phyloP scores from a whole-genome alignment of 257 asterid species.

The Ilex aquifolium region DNA sequence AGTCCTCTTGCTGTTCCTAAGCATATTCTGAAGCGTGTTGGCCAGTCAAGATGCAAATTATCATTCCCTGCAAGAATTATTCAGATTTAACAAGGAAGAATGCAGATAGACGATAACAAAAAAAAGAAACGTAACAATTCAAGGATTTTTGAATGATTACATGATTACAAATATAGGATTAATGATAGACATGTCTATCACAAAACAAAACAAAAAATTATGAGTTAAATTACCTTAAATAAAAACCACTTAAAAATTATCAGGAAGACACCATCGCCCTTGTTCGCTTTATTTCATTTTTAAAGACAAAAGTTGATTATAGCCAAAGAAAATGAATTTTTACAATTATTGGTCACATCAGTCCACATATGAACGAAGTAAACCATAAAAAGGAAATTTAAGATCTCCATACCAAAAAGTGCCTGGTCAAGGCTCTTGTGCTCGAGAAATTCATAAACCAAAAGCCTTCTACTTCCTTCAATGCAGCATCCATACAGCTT shows the following conservation, averaged over 20 bases:
- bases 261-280: too few species aligned
- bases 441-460: not conserved
- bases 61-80: not conserved
- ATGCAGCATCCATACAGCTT: not conserved
- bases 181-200: too few species aligned
- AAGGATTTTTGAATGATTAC: too few species aligned
- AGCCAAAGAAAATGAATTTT: too few species aligned
- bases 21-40: not conserved
- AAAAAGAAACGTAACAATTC: too few species aligned
- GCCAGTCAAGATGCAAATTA: not conserved
- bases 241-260: too few species aligned
- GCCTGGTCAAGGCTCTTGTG: slow-evolving; percentile 3
- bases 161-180: too few species aligned
- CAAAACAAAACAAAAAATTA: too few species aligned
- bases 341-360: too few species aligned
- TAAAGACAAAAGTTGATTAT: not conserved
- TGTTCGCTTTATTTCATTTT: not conserved
- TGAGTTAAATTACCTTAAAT: too few species aligned
- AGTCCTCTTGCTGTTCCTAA: not conserved
- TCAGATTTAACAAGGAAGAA: not conserved
- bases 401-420: not conserved
- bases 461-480: not conserved
- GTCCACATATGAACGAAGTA: too few species aligned
- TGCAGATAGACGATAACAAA: not conserved
- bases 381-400: not conserved